These are phyloP conservation scores for Wilcoxina mikolae DNA, from an alignment of 495 filamentous ascomycete species.

Conservation along the genomic window DNA sequence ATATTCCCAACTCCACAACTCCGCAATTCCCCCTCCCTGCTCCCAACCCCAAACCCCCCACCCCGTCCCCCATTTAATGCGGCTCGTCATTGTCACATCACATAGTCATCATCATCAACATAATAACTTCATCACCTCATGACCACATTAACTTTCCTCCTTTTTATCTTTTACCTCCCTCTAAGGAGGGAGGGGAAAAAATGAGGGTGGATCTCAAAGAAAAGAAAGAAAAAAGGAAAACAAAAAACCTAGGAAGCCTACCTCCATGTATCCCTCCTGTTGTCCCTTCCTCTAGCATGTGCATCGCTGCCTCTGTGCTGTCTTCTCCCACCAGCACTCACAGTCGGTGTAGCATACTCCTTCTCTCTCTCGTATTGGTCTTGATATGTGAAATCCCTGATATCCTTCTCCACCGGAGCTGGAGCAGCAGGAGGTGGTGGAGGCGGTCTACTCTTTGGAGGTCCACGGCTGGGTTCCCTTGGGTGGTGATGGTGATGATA, in stretches of 20 bases:
- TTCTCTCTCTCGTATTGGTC: constrained; percentile 7
- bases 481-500: background rate
- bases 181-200: too few species aligned
- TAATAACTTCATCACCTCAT: background rate
- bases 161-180: background rate
- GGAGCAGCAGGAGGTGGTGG: background rate
- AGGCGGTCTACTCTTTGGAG: background rate
- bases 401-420: constrained; percentile 2
- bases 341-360: background rate
- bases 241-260: background rate
- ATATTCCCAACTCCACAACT: too few species aligned
- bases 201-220: background rate
- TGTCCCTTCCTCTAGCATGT: background rate
- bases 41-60: background rate
- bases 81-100: background rate
- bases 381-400: constrained; percentile 7
- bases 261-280: background rate
- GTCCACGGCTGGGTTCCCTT: constrained; percentile 1
- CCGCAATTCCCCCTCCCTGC: background rate
- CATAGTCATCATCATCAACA: constrained; percentile 4
- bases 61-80: background rate
- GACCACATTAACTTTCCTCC: background rate
- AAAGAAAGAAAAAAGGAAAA: background rate
- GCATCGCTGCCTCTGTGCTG: background rate
- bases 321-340: background rate